Conservation (phyloP, 306 rosid genomes). For the Abrus pulchellus region DNA sequence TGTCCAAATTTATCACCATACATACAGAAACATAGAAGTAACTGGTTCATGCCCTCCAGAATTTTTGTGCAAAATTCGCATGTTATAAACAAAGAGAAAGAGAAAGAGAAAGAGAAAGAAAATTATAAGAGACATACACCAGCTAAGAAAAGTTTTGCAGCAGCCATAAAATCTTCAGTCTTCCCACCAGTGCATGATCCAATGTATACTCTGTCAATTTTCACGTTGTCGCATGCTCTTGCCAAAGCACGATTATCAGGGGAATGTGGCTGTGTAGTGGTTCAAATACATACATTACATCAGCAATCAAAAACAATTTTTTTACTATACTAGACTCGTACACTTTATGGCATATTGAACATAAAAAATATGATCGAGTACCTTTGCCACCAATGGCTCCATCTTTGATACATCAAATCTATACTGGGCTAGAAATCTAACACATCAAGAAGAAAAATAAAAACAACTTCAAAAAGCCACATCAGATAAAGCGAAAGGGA, state of each 20-base stretch:
- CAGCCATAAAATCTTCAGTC: slow-evolving; percentile 85
- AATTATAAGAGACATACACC: slow-evolving; percentile 57
- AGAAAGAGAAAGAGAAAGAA: not conserved
- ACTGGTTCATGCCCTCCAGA: not conserved
- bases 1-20: not conserved
- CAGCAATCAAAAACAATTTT: slow-evolving; percentile 6
- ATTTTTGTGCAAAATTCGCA: not conserved
- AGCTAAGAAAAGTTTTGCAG: slow-evolving; percentile 85
- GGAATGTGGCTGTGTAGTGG: slow-evolving; percentile 79
- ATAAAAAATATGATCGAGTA: slow-evolving; percentile 37
- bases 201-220: slow-evolving; percentile 85
- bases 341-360: slow-evolving; percentile 8
- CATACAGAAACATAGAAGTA: not conserved
- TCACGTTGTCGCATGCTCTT: slow-evolving; percentile 88
- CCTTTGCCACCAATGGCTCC: slow-evolving; percentile 94
- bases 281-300: slow-evolving; percentile 2
- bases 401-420: slow-evolving; percentile 77
- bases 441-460: slow-evolving; percentile 15
- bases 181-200: slow-evolving; percentile 97
- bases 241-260: slow-evolving; percentile 94
- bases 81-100: not conserved
- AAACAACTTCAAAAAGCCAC: not conserved
- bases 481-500: not conserved
- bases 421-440: slow-evolving; percentile 74
- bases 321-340: slow-evolving; percentile 1